Evolutionary conservation across 805 yeast species (phyloP).

Genomic region (Ogataea pignaliae): DNA sequence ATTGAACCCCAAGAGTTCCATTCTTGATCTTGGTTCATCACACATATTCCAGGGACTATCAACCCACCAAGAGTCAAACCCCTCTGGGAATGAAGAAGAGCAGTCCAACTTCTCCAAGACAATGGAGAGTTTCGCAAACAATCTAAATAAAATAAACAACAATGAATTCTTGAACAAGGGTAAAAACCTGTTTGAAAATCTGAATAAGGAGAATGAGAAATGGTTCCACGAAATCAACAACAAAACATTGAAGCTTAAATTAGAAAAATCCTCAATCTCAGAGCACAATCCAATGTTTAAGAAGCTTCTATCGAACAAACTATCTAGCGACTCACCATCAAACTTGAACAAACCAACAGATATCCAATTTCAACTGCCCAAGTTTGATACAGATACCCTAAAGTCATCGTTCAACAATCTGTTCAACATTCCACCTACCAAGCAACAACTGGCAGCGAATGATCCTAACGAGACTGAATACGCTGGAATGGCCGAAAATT

Average conservation of each 20-base stretch:
- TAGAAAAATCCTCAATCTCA: slow-evolving; percentile 1
- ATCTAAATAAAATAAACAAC: slow-evolving; percentile 19
- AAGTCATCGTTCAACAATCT: slow-evolving; percentile 3
- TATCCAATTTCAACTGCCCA: slow-evolving; percentile 1
- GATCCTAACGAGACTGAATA: background rate
- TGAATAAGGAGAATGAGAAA: slow-evolving; percentile 22
- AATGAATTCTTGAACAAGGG: slow-evolving; percentile 24
- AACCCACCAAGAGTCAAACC: background rate
- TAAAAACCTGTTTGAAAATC: slow-evolving; percentile 21
- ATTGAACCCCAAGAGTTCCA: background rate
- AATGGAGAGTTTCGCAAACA: slow-evolving; percentile 20
- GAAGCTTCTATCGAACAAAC: slow-evolving; percentile 8
- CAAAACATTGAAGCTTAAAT: slow-evolving; percentile 10
- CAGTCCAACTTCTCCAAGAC: slow-evolving; percentile 13
- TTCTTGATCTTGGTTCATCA: slow-evolving; percentile 1
- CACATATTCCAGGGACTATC: slow-evolving; percentile 8
- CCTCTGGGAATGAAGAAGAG: slow-evolving; percentile 7
- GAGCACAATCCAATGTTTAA: slow-evolving; percentile 3
- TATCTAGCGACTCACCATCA: background rate
- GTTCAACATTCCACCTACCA: slow-evolving; percentile 12
- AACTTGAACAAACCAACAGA: background rate
- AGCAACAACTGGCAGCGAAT: background rate
- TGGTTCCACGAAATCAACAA: slow-evolving; percentile 17
- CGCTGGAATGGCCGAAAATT: slow-evolving; percentile 1
- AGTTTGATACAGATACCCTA: slow-evolving; percentile 4